These are phyloP conservation scores for Aspergillus fumigatiaffinis DNA, from an alignment of 2,329 filamentous ascomycete species.

Conservation along the genomic window DNA sequence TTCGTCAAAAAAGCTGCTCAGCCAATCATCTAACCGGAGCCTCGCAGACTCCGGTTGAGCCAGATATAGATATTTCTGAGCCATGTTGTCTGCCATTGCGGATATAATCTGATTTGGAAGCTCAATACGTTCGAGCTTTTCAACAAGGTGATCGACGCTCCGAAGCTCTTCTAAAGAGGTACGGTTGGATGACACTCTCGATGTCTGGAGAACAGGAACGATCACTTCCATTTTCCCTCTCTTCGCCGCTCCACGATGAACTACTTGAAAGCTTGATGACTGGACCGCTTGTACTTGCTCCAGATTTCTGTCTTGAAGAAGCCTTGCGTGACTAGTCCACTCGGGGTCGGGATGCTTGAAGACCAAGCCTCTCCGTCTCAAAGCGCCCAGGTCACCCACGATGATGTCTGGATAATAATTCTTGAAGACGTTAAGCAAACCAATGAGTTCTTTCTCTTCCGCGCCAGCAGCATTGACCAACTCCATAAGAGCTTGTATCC, in stretches of 20 bases:
- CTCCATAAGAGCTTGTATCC: conserved; percentile 68
- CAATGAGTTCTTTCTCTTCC: conserved; percentile 70
- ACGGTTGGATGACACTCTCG: conserved; percentile 60
- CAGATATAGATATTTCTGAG: conserved; percentile 71
- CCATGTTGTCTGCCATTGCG: conserved; percentile 67
- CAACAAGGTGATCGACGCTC: conserved; percentile 64
- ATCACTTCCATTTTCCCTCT: conserved; percentile 49
- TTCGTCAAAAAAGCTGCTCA: conserved; percentile 37
- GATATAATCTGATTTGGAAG: conserved; percentile 78
- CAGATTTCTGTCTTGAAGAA: conserved; percentile 59
- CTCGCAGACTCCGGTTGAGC: conserved; percentile 54
- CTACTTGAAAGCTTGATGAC: conserved; percentile 60
- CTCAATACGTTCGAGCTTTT: conserved; percentile 72
- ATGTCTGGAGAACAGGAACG: conserved; percentile 69
- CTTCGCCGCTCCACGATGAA: conserved; percentile 50
- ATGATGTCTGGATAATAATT: conserved; percentile 90
- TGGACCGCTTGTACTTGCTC: conserved; percentile 40
- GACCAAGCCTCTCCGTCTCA: conserved; percentile 32
- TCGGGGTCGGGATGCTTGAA: conserved; percentile 67
- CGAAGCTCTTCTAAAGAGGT: conserved; percentile 71
- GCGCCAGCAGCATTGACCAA: conserved; percentile 49
- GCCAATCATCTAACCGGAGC: conserved; percentile 35
- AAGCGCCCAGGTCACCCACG: conserved; percentile 60
- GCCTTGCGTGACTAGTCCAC: conserved; percentile 66
- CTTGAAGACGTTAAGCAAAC: conserved; percentile 77